Base-by-base conservation (phyloP, 2,329 filamentous ascomycete species). In the Pseudophaeomoniella oleicola region DNA sequence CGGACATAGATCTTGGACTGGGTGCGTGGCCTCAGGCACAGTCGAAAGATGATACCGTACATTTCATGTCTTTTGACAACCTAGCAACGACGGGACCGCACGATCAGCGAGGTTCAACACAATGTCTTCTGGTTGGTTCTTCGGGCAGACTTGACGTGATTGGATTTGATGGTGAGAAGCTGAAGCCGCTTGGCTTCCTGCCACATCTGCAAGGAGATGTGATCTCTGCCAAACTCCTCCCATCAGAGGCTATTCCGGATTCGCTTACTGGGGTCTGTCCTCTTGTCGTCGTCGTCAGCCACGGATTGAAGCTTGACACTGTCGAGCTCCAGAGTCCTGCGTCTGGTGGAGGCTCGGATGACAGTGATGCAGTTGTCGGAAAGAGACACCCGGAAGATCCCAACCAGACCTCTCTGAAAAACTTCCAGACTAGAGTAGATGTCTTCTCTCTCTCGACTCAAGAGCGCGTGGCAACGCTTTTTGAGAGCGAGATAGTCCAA, bases 361-460 rank as follows among this genome's bases (percentile, higher is more conserved):
- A 48, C n/a, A 53, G 56, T 35, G 56, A 60, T 27, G 43, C 49
- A 15, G 45, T 52, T 14, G 46, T 51, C 17, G 50, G 50, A 41
- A 11, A 30, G 18, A 36, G 15, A 36, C 34, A 30, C 16, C 16
- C 12, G 12, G 12, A 4, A n/a, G n/a, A n/a, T 31, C 18, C 10
- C 19, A 16, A 5, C 42, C 43, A 5, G 37, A 36, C 34, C 10
- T 14, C 34, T n/a, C 34, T 10, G 13, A n/a, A 39, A 37, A 32
- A 15, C 33, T 92, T 88, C 50, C 86, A 93, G 56, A 94, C 87
- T 0, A 79, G 80, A 0, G 84, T 94, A 4, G 85, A 94, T 47
- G 65, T 96, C 0, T 93, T 88, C 56, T 94, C 87, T 1, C 62
- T 96, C 41, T 75, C 72, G 46, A 82, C 78, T n/a, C 78, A 77